Percentiles rank a stretch among this genome's conserved stretches.
Evolutionary conservation across 805 yeast species (phyloP).

Genomic region (Komagataella phaffii): DNA sequence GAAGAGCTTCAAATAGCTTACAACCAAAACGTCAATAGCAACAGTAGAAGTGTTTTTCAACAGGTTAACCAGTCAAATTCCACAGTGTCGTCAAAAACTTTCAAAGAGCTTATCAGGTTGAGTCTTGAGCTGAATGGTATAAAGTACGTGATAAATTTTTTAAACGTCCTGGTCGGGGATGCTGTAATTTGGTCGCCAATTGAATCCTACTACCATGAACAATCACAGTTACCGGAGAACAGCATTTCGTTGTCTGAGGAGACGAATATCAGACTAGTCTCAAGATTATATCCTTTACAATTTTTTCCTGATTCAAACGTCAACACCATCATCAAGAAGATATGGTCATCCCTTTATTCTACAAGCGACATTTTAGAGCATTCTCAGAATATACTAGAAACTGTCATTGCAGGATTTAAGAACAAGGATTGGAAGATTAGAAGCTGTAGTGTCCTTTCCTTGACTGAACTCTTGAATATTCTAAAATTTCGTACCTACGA

Average conservation of each 20-base stretch:
- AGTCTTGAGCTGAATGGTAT: background rate
- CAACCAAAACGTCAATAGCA: background rate
- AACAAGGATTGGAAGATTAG: constrained; percentile 87
- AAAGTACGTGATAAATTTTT: background rate
- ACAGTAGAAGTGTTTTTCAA: background rate
- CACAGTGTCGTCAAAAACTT: background rate
- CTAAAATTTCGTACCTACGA: constrained; percentile 40
- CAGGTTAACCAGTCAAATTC: background rate
- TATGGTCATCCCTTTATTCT: constrained; percentile 62
- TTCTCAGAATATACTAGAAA: constrained; percentile 47
- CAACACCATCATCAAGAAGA: constrained; percentile 71
- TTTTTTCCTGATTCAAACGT: constrained; percentile 76
- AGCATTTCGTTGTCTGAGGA: background rate
- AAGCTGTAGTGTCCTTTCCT: constrained; percentile 70
- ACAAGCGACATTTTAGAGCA: constrained; percentile 37
- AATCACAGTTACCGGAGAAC: background rate
- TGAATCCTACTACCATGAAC: background rate
- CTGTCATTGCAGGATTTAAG: constrained; percentile 56
- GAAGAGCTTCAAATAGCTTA: background rate
- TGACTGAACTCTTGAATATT: constrained; percentile 57
- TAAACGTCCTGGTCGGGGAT: background rate
- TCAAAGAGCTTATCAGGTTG: background rate
- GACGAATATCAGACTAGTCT: constrained; percentile 36
- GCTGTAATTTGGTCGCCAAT: background rate
- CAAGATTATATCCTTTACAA: constrained; percentile 71